A percentile compares a stretch with the other conserved stretches of the same genome.
Evolutionary conservation across 2,329 filamentous ascomycete genomes (phyloP).

Genomic region (Fusarium marasasianum): DNA sequence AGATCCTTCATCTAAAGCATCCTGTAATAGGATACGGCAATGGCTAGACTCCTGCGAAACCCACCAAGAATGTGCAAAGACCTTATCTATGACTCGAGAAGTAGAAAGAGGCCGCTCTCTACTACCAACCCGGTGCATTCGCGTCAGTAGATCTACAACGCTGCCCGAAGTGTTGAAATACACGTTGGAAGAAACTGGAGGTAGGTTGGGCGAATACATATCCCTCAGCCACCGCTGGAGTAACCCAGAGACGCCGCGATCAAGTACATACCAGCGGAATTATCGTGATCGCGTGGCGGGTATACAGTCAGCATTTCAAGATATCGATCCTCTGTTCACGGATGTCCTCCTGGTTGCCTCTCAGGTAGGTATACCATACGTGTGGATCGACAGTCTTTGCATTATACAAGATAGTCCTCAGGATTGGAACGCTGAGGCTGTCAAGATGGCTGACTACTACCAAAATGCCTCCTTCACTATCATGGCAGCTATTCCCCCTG

Average conservation of each 20-base stretch:
- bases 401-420: not conserved
- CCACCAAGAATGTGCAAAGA: not conserved
- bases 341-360: not conserved
- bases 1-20: not conserved
- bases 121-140: rapidly evolving
- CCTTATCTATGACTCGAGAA: not conserved
- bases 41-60: not conserved
- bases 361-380: rapidly evolving
- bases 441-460: not conserved
- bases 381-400: not conserved
- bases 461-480: not conserved
- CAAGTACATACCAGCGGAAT: not conserved
- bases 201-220: not conserved
- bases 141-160: rapidly evolving
- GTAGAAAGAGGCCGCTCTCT: not conserved
- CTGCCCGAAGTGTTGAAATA: rapidly evolving
- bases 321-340: rapidly evolving
- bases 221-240: not conserved
- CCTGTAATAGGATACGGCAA: not conserved
- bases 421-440: not conserved
- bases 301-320: not conserved
- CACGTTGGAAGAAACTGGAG: not conserved
- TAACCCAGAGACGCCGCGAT: rapidly evolving
- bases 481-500: not conserved
- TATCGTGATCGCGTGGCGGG: not conserved